Evolutionary conservation across 108 stramenopile species (phyloP).

Genomic region (Pseudonitzschia delicatissima): DNA sequence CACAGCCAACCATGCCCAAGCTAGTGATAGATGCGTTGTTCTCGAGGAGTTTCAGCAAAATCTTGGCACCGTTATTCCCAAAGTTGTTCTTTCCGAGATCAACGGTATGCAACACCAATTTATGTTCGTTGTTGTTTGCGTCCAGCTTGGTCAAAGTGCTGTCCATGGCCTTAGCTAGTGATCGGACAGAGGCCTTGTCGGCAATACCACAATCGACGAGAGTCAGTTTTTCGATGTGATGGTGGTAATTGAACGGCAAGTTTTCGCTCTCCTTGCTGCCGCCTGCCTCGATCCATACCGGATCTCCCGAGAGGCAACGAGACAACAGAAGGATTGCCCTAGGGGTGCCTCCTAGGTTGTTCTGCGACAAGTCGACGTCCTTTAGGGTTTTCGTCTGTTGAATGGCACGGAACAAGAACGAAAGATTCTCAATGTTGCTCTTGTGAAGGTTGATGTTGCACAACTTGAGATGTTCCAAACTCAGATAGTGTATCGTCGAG

Average conservation of each 20-base stretch:
- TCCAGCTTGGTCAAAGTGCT: background rate
- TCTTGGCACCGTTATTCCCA: background rate
- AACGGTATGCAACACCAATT: background rate
- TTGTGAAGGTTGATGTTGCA: background rate
- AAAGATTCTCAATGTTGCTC: background rate
- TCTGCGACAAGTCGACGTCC: background rate
- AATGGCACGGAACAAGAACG: background rate
- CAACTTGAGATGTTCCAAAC: background rate
- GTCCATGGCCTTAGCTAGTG: background rate
- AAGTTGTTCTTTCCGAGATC: background rate
- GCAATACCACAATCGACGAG: slow-evolving; percentile 1
- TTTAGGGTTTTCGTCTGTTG: background rate
- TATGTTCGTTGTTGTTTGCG: background rate
- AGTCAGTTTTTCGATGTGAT: slow-evolving; percentile 2
- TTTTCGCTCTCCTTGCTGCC: no score
- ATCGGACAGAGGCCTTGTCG: background rate
- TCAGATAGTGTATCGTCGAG: background rate
- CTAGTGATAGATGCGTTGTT: background rate
- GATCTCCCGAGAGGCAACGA: background rate
- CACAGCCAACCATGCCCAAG: slow-evolving; percentile 1
- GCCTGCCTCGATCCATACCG: no score
- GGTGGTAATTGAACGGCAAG: no score
- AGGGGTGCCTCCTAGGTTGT: background rate
- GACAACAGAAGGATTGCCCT: background rate
- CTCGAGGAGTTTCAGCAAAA: background rate